Base-by-base conservation (phyloP, 2,329 filamentous ascomycete species). In the Fusarium clavum region DNA sequence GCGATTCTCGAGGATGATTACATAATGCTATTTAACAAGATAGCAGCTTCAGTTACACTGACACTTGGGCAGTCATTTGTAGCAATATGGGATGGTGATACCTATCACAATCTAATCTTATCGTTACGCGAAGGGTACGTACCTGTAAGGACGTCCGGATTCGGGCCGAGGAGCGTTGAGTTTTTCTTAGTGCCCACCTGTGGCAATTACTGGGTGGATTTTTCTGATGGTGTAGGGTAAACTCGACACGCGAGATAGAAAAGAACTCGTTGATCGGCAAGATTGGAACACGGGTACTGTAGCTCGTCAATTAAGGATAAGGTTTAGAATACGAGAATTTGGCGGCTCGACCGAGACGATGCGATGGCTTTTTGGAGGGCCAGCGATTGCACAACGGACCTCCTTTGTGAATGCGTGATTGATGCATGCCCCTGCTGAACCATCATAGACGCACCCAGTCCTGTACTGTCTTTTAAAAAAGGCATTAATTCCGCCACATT, bases 81-180 rank as follows among this genome's bases (percentile, higher is more conserved):
- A 20, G 20, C 20, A 20, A 20, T 20, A 20, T 20, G 20, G 20
- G 20, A 20, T 38, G 32, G 16, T 18, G 3, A 38, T 38, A n/a
- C n/a, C n/a, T 34, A 10, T 10, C 14, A 18, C 8, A 34, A 34
- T 34, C 32, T 34, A 3, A 18, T 34, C 32, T 34, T 34, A 34
- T 34, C 32, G 16, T 1, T 18, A 6, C 29, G 6, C 2, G 5
- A 1, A 3, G 16, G 32, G 16, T 18, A 34, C 34, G 34, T 38
- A n/a, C 34, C 9, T 11, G 0, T 1, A 12, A n/a, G 18, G 18
- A 10, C 34, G 18, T 1, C 5, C 10, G 10, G 34, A 38, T 4
- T 38, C 34, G 34, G 34, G 34, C 34, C 34, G 34, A 38, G 34
- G 34, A n/a, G n/a, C 34, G 34, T 38, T n/a, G 34, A 38, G 2